These are phyloP conservation scores for Platanthera zijinensis DNA, from an alignment of 106 monocot genomes.

Conservation along the genomic window DNA sequence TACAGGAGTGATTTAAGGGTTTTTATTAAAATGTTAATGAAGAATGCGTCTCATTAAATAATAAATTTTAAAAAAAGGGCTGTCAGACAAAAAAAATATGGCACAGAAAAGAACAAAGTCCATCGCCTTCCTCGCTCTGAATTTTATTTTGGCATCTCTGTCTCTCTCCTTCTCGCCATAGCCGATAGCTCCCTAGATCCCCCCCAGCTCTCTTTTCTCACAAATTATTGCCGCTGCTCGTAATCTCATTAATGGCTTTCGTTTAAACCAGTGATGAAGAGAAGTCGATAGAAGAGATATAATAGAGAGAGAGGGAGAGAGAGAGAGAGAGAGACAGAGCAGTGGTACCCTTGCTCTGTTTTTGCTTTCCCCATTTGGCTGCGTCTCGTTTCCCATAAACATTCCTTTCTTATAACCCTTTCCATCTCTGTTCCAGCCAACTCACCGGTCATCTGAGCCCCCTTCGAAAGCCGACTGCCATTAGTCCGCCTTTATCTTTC, in stretches of 20 bases:
- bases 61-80: no score
- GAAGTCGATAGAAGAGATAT: constrained; percentile 4
- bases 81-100: no score
- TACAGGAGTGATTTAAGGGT: no score
- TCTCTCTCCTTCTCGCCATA: no score
- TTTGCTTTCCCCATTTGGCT: constrained; percentile 11
- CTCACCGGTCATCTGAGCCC: background rate
- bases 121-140: no score
- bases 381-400: constrained; percentile 7
- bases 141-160: no score
- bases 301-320: background rate
- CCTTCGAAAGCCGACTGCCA: background rate
- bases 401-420: constrained; percentile 17
- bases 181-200: constrained; percentile 14
- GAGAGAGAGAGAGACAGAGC: background rate
- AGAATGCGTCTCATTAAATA: no score
- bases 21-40: no score
- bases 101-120: no score
- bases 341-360: background rate
- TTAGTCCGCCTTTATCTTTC: background rate
- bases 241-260: constrained; percentile 6
- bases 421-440: constrained; percentile 11
- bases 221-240: constrained; percentile 12
- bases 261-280: constrained; percentile 9
- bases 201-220: constrained; percentile 6